Percentiles rank a stretch among this genome's conserved stretches.
Evolutionary conservation across 495 filamentous ascomycete genomes (phyloP).

Genomic region (Daldinia vernicosa): DNA sequence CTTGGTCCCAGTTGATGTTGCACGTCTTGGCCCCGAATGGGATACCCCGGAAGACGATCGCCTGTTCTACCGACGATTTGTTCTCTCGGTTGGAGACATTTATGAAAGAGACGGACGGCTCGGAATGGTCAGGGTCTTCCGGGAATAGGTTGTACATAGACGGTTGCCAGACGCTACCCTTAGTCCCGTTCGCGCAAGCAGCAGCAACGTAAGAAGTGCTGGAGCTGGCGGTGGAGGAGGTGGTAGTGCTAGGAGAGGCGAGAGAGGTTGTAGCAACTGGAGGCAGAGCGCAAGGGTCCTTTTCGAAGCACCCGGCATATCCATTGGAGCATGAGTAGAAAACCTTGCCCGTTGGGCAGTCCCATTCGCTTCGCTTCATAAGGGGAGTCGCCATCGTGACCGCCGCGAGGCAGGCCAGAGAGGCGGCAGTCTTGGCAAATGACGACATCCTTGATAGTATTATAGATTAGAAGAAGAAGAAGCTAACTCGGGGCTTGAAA

Average conservation of each 20-base stretch:
- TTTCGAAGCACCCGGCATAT: constrained; percentile 28
- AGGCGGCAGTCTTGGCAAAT: constrained; percentile 32
- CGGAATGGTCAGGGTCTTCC: constrained; percentile 57
- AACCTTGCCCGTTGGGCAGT: constrained; percentile 22
- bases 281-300: constrained; percentile 35
- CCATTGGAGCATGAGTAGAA: constrained; percentile 38
- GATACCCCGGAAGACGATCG: constrained; percentile 45
- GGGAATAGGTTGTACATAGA: constrained; percentile 62
- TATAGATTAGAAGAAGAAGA: constrained; percentile 7
- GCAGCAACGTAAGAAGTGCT: background rate
- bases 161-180: constrained; percentile 61
- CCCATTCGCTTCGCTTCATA: constrained; percentile 7
- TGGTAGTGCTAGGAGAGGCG: background rate
- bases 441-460: constrained; percentile 28
- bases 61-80: constrained; percentile 45
- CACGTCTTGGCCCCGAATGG: constrained; percentile 46
- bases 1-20: constrained; percentile 48
- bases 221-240: background rate
- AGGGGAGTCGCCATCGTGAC: constrained; percentile 19
- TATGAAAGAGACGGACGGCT: constrained; percentile 42
- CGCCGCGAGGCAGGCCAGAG: constrained; percentile 32
- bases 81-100: constrained; percentile 41
- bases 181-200: constrained; percentile 55
- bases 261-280: constrained; percentile 6
- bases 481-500: background rate